Evolutionary conservation across 108 stramenopile genomes (phyloP).

Genomic region (Skeletonema marinoi): DNA sequence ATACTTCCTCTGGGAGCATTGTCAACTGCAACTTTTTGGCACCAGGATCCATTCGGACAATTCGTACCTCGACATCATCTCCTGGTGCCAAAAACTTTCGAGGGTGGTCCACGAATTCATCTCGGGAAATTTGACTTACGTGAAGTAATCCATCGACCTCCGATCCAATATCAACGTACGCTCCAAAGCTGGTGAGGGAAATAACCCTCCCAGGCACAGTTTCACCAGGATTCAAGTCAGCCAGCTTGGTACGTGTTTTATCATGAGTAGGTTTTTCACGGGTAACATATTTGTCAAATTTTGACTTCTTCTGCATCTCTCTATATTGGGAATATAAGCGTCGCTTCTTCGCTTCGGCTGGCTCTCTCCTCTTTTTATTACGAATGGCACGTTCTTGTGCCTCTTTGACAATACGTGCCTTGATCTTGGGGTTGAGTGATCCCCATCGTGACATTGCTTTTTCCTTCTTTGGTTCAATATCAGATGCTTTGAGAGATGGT

Average conservation of each 20-base stretch:
- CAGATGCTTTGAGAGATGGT: neutral
- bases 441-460: slow-evolving; percentile 57
- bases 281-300: slow-evolving; percentile 51
- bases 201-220: slow-evolving; percentile 71
- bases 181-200: slow-evolving; percentile 86
- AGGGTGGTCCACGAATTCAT: slow-evolving; percentile 82
- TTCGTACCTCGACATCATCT: slow-evolving; percentile 69
- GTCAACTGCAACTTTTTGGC: slow-evolving; percentile 81
- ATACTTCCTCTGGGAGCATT: slow-evolving; percentile 65
- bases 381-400: slow-evolving; percentile 74
- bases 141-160: slow-evolving; percentile 90
- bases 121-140: slow-evolving; percentile 76
- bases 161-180: slow-evolving; percentile 88
- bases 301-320: slow-evolving; percentile 60
- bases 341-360: slow-evolving; percentile 64
- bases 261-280: slow-evolving; percentile 52
- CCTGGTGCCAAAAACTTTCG: slow-evolving; percentile 72
- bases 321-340: slow-evolving; percentile 53
- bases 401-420: slow-evolving; percentile 62
- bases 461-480: slow-evolving; percentile 7
- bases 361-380: slow-evolving; percentile 81
- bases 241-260: slow-evolving; percentile 53
- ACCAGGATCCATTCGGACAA: slow-evolving; percentile 59
- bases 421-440: slow-evolving; percentile 67
- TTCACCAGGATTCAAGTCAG: slow-evolving; percentile 55